phyloP scores from a whole-genome alignment of 1,284 basidiomycete species.

The Ceratobasidium sp. region DNA sequence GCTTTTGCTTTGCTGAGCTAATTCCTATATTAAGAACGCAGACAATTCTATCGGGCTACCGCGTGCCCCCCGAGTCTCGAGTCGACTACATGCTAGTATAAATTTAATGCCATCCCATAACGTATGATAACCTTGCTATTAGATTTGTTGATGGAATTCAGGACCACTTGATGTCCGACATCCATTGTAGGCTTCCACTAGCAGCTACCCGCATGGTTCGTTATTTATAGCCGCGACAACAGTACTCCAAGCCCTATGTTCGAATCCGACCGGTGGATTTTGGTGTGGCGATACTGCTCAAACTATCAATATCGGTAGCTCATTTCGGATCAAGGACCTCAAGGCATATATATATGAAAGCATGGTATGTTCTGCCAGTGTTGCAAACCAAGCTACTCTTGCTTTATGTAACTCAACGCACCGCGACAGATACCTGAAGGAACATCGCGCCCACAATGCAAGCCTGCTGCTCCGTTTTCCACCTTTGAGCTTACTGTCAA shows the following conservation, averaged over 20 bases:
- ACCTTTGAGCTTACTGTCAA: constrained; percentile 67
- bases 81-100: constrained; percentile 63
- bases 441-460: constrained; percentile 39
- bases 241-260: constrained; percentile 67
- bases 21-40: constrained; percentile 55
- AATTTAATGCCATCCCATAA: neutral
- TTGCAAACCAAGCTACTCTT: constrained; percentile 47
- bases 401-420: constrained; percentile 57
- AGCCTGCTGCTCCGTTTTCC: constrained; percentile 51
- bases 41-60: constrained; percentile 54
- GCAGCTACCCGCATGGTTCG: neutral
- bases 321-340: constrained; percentile 72
- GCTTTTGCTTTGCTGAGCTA: constrained; percentile 3
- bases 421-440: constrained; percentile 10
- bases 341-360: constrained; percentile 62
- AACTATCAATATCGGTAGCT: constrained; percentile 71
- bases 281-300: constrained; percentile 83
- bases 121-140: constrained; percentile 28
- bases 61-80: constrained; percentile 50
- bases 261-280: constrained; percentile 69
- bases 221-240: neutral
- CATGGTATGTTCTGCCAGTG: constrained; percentile 9
- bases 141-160: constrained; percentile 77
- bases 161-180: constrained; percentile 70
- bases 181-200: constrained; percentile 55